Evolutionary conservation across 331 rosid genomes (phyloP).

Genomic region (Pyracantha coccinea): DNA sequence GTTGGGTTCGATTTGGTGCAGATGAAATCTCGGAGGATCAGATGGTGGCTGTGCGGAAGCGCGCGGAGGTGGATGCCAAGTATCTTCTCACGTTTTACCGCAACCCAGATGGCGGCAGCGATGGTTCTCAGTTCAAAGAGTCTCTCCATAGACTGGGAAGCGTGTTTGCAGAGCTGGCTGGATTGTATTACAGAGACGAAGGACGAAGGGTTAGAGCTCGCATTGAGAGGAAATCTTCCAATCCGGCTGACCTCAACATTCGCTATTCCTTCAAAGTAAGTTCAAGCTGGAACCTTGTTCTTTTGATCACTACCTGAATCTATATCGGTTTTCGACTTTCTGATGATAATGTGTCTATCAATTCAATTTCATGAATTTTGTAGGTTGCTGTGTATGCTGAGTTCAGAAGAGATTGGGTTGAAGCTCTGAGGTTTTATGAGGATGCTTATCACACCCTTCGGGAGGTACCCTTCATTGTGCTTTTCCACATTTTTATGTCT

Average conservation of each 20-base stretch:
- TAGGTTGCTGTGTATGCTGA: conserved; percentile 99
- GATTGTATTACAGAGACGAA: conserved; percentile 64
- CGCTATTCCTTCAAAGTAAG: conserved; percentile 88
- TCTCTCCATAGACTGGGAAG: conserved; percentile 52
- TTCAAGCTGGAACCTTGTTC: not conserved
- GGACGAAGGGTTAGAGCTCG: conserved; percentile 68
- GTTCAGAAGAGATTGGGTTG: conserved; percentile 87
- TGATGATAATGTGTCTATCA: conserved; percentile 14
- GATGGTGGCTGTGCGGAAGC: conserved; percentile 81
- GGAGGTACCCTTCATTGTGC: conserved; percentile 41
- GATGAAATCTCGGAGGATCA: conserved; percentile 80
- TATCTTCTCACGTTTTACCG: conserved; percentile 48
- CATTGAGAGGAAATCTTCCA: conserved; percentile 68
- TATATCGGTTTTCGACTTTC: not conserved
- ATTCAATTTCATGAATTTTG: conserved; percentile 30
- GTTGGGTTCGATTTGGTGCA: conserved; percentile 21
- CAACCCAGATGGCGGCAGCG: conserved; percentile 11
- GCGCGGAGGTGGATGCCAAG: conserved; percentile 85
- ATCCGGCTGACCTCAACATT: conserved; percentile 53
- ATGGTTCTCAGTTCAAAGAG: conserved; percentile 38
- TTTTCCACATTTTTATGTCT: not conserved
- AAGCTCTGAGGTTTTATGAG: conserved; percentile 82
- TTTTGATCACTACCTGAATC: not conserved
- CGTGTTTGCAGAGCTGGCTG: conserved; percentile 59
- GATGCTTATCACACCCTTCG: conserved; percentile 84